Base-by-base conservation (phyloP, 257 asterid species). In the Nemophila menziesii region DNA sequence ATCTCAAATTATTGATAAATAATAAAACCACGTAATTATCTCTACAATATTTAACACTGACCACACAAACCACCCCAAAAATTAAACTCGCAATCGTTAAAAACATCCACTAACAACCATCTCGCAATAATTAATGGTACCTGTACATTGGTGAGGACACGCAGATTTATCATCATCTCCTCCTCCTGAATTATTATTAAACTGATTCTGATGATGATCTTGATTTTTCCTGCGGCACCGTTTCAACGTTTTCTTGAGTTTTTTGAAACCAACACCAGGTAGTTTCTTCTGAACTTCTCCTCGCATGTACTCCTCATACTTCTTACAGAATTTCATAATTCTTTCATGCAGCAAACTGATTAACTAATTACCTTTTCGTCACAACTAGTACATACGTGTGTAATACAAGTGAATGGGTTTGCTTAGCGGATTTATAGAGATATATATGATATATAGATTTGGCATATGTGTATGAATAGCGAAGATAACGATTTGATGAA, bases 291-390 rank as follows among this genome's bases (percentile, higher is more conserved):
- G 71, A 3, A 58, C 59, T 58, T 80, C 82, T 8, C 48, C 70
- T 15, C 73, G 76, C 93, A 89, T 80, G 70, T 73, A 89, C 68
- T 80, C 90, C 63, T 84, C 94, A 39, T 89, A 89, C 55, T 76
- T 89, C 90, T 89, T 83, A 46, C 92, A 83, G 57, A 89, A 89
- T 72, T 89, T 89, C 95, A 89, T 83, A 40, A 52, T 53, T 51
- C 15, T n/a, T n/a, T n/a, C n/a, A n/a, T n/a, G n/a, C n/a, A n/a
- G n/a, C n/a, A n/a, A n/a, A n/a, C n/a, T n/a, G n/a, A n/a, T n/a
- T n/a, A n/a, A n/a, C n/a, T n/a, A n/a, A n/a, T n/a, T n/a, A n/a
- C n/a, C n/a, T n/a, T n/a, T n/a, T n/a, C n/a, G n/a, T n/a, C n/a
- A n/a, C n/a, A n/a, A n/a, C n/a, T 26, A 26, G 5, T 4, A 26